These are phyloP conservation scores for Ustilago vetiveriae DNA, from an alignment of 1,284 basidiomycete species.

Conservation along the genomic window DNA sequence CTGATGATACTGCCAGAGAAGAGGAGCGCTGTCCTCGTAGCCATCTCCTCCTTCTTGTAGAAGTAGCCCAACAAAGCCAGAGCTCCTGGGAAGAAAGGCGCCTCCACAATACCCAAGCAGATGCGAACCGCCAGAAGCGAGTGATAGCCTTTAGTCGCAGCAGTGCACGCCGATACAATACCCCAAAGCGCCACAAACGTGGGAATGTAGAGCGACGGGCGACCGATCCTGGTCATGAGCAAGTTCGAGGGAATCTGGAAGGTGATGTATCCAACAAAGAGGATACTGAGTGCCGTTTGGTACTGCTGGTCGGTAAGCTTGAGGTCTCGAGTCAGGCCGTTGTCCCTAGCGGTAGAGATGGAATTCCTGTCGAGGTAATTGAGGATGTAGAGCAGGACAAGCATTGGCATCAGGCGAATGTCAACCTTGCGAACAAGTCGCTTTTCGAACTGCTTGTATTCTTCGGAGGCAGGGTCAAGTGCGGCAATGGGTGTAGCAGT, in stretches of 20 bases:
- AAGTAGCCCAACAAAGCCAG: slow-evolving; percentile 66
- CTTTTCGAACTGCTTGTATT: slow-evolving; percentile 36
- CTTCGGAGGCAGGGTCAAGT: slow-evolving; percentile 32
- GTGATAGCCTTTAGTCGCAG: slow-evolving; percentile 59
- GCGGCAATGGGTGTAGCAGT: background rate
- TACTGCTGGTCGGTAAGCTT: slow-evolving; percentile 49
- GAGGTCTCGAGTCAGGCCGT: slow-evolving; percentile 57
- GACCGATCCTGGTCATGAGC: slow-evolving; percentile 60
- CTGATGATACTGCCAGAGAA: slow-evolving; percentile 58
- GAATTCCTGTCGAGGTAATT: slow-evolving; percentile 29
- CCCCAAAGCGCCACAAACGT: slow-evolving; percentile 55
- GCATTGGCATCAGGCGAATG: slow-evolving; percentile 28
- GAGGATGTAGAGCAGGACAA: slow-evolving; percentile 25
- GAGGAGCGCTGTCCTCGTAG: slow-evolving; percentile 63
- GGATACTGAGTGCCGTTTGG: slow-evolving; percentile 75
- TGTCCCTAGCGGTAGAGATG: slow-evolving; percentile 40
- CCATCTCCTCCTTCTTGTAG: slow-evolving; percentile 67
- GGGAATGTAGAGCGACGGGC: slow-evolving; percentile 62
- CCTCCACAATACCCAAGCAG: slow-evolving; percentile 65
- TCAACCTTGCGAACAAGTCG: slow-evolving; percentile 52
- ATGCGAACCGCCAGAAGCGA: slow-evolving; percentile 62
- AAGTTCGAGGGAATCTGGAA: slow-evolving; percentile 77
- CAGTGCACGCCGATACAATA: slow-evolving; percentile 51
- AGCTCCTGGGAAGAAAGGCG: slow-evolving; percentile 58
- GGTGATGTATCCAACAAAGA: slow-evolving; percentile 81